Conservation (phyloP, 306 rosid genomes). For the Vigna hirtella region DNA sequence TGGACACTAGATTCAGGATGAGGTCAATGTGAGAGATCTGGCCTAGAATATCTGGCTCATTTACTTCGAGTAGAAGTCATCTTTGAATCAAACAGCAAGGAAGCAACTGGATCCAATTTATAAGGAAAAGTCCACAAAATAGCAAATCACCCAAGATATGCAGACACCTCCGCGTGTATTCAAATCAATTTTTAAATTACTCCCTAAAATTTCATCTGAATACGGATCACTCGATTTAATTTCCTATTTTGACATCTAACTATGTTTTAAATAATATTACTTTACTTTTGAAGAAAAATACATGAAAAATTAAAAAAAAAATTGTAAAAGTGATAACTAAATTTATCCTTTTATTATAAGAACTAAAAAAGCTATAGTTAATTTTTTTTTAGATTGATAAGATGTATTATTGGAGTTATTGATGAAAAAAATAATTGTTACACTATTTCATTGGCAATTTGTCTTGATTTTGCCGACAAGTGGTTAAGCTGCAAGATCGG, state of each 20-base stretch:
- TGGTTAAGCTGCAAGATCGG: neutral
- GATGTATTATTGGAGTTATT: neutral
- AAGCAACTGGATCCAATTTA: constrained; percentile 15
- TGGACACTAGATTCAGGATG: neutral
- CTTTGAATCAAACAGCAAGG: constrained; percentile 6
- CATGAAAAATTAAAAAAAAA: no score
- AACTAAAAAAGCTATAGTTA: neutral
- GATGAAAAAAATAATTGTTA: neutral
- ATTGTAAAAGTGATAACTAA: neutral
- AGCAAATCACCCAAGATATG: neutral
- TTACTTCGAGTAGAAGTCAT: constrained; percentile 1
- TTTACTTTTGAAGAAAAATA: no score
- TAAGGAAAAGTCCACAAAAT: neutral
- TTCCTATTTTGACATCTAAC: neutral
- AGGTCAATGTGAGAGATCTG: constrained; percentile 8
- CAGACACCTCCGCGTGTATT: neutral
- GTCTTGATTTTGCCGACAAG: constrained; percentile 8
- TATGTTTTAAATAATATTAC: neutral
- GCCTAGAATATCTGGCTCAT: neutral
- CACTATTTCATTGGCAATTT: neutral
- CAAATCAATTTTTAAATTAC: neutral
- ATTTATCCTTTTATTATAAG: neutral
- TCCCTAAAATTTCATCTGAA: neutral
- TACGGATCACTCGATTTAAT: neutral
- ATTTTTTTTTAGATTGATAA: neutral